Evolutionary conservation across 768 basidiomycete genomes (phyloP).

Genomic region (Mycena albidolilacea): DNA sequence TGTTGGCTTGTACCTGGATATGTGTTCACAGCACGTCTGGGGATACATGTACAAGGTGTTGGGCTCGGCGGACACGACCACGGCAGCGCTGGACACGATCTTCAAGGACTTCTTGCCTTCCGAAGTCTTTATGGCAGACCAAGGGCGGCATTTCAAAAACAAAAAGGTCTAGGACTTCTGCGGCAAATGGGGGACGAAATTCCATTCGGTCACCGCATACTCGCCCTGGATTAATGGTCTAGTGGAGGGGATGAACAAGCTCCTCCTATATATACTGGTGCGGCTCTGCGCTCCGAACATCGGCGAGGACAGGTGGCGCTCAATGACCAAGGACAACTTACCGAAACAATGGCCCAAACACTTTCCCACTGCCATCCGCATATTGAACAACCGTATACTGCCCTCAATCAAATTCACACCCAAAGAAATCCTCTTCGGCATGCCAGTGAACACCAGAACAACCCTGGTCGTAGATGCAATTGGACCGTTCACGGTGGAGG

Average conservation of each 20-base stretch:
- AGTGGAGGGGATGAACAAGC: slow-evolving; percentile 42
- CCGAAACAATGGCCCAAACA: slow-evolving; percentile 42
- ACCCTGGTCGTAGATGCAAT: slow-evolving; percentile 42
- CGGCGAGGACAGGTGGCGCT: slow-evolving; percentile 26
- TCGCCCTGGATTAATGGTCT: slow-evolving; percentile 47
- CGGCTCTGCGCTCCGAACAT: slow-evolving; percentile 38
- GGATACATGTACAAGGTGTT: slow-evolving; percentile 29
- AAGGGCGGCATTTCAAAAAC: background rate
- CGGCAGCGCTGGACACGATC: background rate
- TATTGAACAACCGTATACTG: slow-evolving; percentile 42
- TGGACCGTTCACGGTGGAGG: background rate
- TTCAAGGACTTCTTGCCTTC: background rate
- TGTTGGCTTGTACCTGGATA: slow-evolving; percentile 37
- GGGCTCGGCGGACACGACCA: background rate
- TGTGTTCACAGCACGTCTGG: slow-evolving; percentile 36
- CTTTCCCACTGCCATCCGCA: background rate
- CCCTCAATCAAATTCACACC: slow-evolving; percentile 33
- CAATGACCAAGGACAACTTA: slow-evolving; percentile 22
- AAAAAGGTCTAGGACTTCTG: slow-evolving; percentile 29
- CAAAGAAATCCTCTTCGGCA: slow-evolving; percentile 19
- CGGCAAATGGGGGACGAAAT: slow-evolving; percentile 15
- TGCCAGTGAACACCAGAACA: background rate
- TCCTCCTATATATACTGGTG: slow-evolving; percentile 37
- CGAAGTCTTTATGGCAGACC: background rate
- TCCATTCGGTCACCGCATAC: slow-evolving; percentile 37